Conservation (phyloP, 192 early-diverging fungal species). For the Entophlyctis luteolus region DNA sequence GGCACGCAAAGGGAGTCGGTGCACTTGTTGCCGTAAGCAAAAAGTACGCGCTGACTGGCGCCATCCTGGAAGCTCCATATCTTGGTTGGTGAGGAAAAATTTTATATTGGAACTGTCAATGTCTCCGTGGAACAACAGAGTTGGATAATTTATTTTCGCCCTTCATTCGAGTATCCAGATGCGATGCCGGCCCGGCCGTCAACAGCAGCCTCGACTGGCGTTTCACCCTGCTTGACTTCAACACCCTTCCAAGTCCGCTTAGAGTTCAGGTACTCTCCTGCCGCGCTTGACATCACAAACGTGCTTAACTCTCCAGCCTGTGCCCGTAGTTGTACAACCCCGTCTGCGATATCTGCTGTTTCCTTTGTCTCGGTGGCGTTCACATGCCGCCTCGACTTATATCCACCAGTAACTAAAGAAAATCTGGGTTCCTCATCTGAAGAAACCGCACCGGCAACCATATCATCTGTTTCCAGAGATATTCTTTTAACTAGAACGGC, state of each 20-base stretch:
- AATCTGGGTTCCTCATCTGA: conserved; percentile 77
- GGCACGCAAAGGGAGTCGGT: too few species aligned
- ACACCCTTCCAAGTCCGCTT: conserved; percentile 77
- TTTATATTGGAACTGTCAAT: too few species aligned
- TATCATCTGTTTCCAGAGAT: conserved; percentile 26
- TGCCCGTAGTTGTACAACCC: conserved; percentile 53
- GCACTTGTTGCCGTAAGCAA: too few species aligned
- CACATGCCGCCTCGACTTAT: conserved; percentile 41
- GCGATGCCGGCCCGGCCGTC: conserved; percentile 90
- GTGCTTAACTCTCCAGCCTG: conserved; percentile 49
- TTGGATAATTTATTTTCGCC: background rate
- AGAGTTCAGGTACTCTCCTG: conserved; percentile 64
- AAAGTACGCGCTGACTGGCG: too few species aligned
- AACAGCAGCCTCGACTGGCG: conserved; percentile 50
- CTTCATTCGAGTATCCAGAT: conserved; percentile 22
- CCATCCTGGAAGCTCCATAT: too few species aligned
- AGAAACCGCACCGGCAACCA: background rate
- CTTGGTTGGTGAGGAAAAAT: too few species aligned
- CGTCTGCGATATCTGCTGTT: background rate
- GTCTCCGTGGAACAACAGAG: too few species aligned
- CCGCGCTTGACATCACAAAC: conserved; percentile 54
- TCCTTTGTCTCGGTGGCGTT: background rate
- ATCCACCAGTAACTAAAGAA: conserved; percentile 81
- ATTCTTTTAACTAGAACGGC: conserved; percentile 28
- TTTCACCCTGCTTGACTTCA: conserved; percentile 66